Percentiles rank a stretch among this genome's conserved stretches.
Evolutionary conservation across 2,329 filamentous ascomycete genomes (phyloP).

Genomic region (Thelonectria blattea): DNA sequence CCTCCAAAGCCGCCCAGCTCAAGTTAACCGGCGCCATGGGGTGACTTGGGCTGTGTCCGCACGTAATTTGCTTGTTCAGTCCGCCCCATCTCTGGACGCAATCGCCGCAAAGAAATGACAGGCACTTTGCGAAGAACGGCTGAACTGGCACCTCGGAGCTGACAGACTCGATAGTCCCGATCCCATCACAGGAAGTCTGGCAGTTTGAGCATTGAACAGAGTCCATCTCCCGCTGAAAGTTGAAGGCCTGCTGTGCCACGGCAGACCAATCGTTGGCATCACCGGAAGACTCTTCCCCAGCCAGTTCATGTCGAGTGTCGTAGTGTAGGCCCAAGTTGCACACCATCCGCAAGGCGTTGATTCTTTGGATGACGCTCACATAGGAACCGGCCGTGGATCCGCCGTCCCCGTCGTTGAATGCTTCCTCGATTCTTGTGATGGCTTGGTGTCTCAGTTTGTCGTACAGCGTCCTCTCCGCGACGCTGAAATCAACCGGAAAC

Average conservation of each 20-base stretch:
- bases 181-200: slow-evolving; percentile 29
- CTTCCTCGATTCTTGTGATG: slow-evolving; percentile 43
- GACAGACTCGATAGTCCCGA: neutral
- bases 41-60: slow-evolving; percentile 37
- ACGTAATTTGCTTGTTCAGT: slow-evolving; percentile 4
- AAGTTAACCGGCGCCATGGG: slow-evolving; percentile 35
- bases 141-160: slow-evolving; percentile 30
- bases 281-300: neutral
- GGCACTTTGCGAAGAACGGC: slow-evolving; percentile 42
- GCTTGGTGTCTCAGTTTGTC: slow-evolving; percentile 37
- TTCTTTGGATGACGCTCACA: slow-evolving; percentile 51
- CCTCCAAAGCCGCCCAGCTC: slow-evolving; percentile 32
- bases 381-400: slow-evolving; percentile 32
- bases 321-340: slow-evolving; percentile 55
- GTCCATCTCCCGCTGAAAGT: slow-evolving; percentile 39
- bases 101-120: slow-evolving; percentile 41
- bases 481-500: slow-evolving; percentile 45
- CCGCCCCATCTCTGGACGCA: slow-evolving; percentile 29
- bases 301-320: slow-evolving; percentile 36
- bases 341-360: slow-evolving; percentile 52
- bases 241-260: slow-evolving; percentile 44
- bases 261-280: slow-evolving; percentile 21
- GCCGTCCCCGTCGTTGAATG: slow-evolving; percentile 32
- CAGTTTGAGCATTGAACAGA: slow-evolving; percentile 40
- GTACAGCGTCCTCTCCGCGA: slow-evolving; percentile 46